phyloP scores from a whole-genome alignment of 495 filamentous ascomycete species.

The Astrothelium macrocarpum region DNA sequence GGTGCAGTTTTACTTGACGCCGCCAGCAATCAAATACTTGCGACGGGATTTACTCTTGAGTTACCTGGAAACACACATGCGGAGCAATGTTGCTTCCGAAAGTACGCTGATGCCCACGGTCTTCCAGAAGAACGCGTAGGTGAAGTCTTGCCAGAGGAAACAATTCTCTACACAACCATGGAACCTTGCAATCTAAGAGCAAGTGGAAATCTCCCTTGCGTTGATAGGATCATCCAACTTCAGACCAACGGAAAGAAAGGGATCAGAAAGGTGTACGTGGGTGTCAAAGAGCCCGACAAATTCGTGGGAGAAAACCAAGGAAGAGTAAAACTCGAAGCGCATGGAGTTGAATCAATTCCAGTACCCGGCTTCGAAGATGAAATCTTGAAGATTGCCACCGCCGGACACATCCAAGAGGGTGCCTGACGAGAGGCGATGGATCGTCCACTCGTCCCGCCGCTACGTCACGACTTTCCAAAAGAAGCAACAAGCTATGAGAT shows the following conservation, averaged over 20 bases:
- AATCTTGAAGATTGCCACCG: constrained; percentile 69
- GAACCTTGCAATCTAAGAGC: constrained; percentile 80
- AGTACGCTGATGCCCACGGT: constrained; percentile 46
- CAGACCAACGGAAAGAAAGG: constrained; percentile 30
- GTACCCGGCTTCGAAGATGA: constrained; percentile 70
- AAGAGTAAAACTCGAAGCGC: constrained; percentile 55
- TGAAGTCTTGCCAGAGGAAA: constrained; percentile 43
- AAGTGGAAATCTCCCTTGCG: constrained; percentile 74
- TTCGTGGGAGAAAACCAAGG: constrained; percentile 79
- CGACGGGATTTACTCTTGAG: constrained; percentile 86
- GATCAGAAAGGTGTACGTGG: constrained; percentile 75
- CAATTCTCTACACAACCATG: constrained; percentile 83
- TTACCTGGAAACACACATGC: constrained; percentile 90
- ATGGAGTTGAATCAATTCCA: constrained; percentile 62
- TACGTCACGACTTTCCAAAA: constrained; percentile 1
- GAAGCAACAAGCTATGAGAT: not conserved
- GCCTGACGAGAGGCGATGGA: not conserved
- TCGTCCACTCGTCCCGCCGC: not conserved
- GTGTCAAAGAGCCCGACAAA: constrained; percentile 76
- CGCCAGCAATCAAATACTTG: constrained; percentile 51
- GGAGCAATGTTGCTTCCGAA: constrained; percentile 81
- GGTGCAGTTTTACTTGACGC: constrained; percentile 65
- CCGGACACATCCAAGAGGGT: constrained; percentile 54
- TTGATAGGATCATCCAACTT: constrained; percentile 64
- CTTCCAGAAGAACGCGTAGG: constrained; percentile 48